Percentiles rank a stretch among this genome's conserved stretches.
Conservation (phyloP, 805 yeast genomes). For the Monosporozyma yasuniensis region DNA sequence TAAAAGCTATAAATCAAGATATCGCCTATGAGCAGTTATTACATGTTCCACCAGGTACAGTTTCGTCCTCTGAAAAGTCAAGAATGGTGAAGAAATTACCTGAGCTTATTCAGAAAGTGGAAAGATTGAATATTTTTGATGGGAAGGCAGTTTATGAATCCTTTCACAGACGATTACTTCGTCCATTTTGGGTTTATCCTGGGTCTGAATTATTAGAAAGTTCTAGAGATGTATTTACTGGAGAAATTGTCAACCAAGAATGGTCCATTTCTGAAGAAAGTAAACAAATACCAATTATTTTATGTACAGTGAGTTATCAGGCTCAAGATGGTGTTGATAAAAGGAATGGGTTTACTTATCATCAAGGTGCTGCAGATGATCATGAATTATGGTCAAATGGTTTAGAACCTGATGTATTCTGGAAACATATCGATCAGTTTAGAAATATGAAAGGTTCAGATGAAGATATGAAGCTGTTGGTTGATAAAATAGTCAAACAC, state of each 20-base stretch:
- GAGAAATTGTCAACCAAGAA: conserved; percentile 23
- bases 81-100: conserved; percentile 44
- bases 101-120: conserved; percentile 37
- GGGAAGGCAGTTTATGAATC: conserved; percentile 24
- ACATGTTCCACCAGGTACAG: conserved; percentile 42
- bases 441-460: conserved; percentile 25
- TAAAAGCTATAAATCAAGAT: conserved; percentile 23
- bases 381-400: conserved; percentile 75
- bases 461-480: conserved; percentile 1
- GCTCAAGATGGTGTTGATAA: conserved; percentile 50
- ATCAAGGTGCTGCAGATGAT: conserved; percentile 93
- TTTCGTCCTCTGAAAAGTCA: conserved; percentile 48
- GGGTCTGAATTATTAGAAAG: conserved; percentile 28
- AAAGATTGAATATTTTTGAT: conserved; percentile 34
- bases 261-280: conserved; percentile 29
- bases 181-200: conserved; percentile 68
- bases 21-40: conserved; percentile 30
- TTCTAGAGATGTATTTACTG: conserved; percentile 24
- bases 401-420: conserved; percentile 46
- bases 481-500: background rate
- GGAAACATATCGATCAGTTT: conserved; percentile 37
- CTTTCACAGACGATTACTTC: conserved; percentile 40
- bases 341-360: conserved; percentile 47
- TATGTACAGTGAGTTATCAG: conserved; percentile 55
- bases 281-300: conserved; percentile 36